These are phyloP conservation scores for Fusarium sp. DNA, from an alignment of 2,329 filamentous ascomycete species.

Conservation along the genomic window DNA sequence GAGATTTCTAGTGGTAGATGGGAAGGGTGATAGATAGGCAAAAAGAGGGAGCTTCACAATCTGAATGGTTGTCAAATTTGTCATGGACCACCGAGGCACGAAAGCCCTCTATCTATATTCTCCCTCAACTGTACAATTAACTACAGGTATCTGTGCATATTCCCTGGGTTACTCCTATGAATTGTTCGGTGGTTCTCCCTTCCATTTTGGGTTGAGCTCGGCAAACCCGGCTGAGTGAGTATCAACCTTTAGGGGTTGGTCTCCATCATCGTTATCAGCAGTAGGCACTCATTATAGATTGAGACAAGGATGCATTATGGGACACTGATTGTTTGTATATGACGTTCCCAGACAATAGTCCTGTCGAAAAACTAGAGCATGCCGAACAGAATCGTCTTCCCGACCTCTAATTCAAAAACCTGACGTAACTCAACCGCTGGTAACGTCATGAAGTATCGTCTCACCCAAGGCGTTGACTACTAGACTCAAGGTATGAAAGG, in stretches of 20 bases:
- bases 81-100: no score
- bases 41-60: no score
- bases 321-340: background rate
- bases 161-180: no score
- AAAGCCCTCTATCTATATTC: no score
- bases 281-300: background rate
- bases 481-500: background rate
- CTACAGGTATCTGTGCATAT: background rate
- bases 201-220: background rate
- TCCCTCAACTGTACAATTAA: no score
- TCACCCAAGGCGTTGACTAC: accelerated
- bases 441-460: accelerated
- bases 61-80: no score
- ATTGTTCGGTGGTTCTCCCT: background rate
- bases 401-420: accelerated
- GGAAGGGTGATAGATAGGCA: no score
- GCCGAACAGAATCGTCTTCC: background rate
- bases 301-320: background rate
- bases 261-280: background rate
- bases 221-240: background rate
- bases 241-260: background rate
- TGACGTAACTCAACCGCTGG: background rate
- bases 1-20: no score
- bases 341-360: background rate
- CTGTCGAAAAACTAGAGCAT: background rate